phyloP scores from a whole-genome alignment of 805 yeast species.

The Yarrowia yakushimensis region DNA sequence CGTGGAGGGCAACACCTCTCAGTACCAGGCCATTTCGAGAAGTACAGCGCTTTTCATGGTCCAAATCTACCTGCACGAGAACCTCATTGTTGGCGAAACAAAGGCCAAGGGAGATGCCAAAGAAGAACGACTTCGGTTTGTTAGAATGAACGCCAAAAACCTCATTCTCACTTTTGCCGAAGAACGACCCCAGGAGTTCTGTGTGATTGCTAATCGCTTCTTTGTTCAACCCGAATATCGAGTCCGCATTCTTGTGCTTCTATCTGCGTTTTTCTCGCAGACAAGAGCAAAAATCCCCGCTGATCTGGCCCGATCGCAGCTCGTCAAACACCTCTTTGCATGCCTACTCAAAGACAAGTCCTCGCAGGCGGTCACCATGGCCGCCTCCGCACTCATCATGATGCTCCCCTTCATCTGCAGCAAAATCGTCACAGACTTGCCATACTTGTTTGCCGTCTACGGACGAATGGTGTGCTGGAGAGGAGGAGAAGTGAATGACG shows the following conservation, averaged over 20 bases:
- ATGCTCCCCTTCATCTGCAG: conserved; percentile 45
- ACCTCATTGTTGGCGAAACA: conserved; percentile 25
- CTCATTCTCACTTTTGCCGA: conserved; percentile 46
- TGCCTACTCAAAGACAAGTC: conserved; percentile 44
- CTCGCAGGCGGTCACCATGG: conserved; percentile 42
- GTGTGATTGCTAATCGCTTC: conserved; percentile 40
- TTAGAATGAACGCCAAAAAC: conserved; percentile 44
- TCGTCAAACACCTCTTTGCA: conserved; percentile 37
- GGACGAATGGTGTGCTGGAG: conserved; percentile 46
- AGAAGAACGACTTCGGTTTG: conserved; percentile 51
- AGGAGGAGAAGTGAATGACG: conserved; percentile 25
- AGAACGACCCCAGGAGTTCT: conserved; percentile 41
- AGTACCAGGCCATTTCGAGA: conserved; percentile 31
- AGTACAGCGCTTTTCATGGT: conserved; percentile 31
- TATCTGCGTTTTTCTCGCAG: conserved; percentile 39
- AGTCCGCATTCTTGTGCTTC: conserved; percentile 41
- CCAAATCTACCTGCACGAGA: conserved; percentile 31
- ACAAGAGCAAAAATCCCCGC: conserved; percentile 18
- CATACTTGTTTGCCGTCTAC: conserved; percentile 46
- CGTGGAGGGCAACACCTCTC: conserved; percentile 21
- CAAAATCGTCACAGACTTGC: conserved; percentile 35
- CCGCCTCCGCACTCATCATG: conserved; percentile 42
- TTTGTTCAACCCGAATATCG: conserved; percentile 41
- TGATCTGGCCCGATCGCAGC: conserved; percentile 18
- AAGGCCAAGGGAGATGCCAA: conserved; percentile 36